Evolutionary conservation across 805 yeast genomes (phyloP).

Genomic region (Helenozyma baotianmanensis): DNA sequence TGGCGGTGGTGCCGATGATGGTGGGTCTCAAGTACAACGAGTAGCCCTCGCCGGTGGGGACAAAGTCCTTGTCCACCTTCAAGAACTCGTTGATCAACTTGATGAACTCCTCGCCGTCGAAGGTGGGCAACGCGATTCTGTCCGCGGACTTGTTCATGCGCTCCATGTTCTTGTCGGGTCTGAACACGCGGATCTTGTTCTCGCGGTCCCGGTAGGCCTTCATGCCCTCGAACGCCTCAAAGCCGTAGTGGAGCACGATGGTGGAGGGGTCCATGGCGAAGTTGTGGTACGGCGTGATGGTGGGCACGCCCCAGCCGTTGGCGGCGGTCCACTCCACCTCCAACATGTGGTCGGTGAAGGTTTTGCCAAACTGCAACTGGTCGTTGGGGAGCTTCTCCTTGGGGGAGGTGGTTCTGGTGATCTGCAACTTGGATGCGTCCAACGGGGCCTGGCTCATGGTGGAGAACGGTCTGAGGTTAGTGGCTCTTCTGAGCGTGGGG

Average conservation of each 20-base stretch:
- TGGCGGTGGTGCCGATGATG: constrained; percentile 85
- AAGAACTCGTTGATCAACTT: constrained; percentile 74
- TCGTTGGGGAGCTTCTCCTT: constrained; percentile 34
- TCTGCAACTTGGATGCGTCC: constrained; percentile 35
- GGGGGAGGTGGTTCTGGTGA: constrained; percentile 35
- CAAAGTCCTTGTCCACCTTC: constrained; percentile 66
- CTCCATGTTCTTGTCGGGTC: constrained; percentile 88
- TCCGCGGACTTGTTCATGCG: constrained; percentile 87
- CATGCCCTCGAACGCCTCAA: constrained; percentile 92
- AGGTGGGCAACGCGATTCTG: constrained; percentile 84
- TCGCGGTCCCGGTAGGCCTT: constrained; percentile 70
- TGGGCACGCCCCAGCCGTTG: constrained; percentile 86
- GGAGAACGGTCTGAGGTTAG: constrained; percentile 15
- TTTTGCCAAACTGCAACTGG: constrained; percentile 39
- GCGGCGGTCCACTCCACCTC: constrained; percentile 75
- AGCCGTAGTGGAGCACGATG: constrained; percentile 90
- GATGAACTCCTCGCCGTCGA: constrained; percentile 73
- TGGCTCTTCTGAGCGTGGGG: constrained; percentile 4
- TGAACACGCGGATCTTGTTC: constrained; percentile 69
- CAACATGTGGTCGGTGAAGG: constrained; percentile 86
- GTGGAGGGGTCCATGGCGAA: constrained; percentile 80
- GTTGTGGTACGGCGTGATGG: constrained; percentile 79
- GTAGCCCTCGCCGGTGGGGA: constrained; percentile 85
- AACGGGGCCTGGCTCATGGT: constrained; percentile 24
- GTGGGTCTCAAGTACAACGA: constrained; percentile 93